phyloP scores from a whole-genome alignment of 495 filamentous ascomycete genomes.

The Talaromyces wortmannii region DNA sequence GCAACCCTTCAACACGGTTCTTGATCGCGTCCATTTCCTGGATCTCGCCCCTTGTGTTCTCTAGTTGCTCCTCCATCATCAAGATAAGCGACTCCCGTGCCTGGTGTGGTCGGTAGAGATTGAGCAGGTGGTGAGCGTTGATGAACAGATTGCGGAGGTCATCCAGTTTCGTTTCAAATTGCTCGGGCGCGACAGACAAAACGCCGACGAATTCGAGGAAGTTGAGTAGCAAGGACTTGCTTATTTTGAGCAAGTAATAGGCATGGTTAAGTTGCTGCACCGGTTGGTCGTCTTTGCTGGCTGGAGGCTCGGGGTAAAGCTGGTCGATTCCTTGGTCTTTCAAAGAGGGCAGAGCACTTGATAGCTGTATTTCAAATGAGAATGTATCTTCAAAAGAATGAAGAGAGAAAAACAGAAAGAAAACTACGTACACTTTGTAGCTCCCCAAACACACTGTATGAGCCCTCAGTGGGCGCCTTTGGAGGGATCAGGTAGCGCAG shows the following conservation, averaged over 20 bases:
- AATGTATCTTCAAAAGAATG: not conserved
- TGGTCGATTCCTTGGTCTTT: slow-evolving; percentile 62
- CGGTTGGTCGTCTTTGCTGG: slow-evolving; percentile 30
- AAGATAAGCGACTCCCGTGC: slow-evolving; percentile 82
- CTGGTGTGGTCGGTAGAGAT: slow-evolving; percentile 94
- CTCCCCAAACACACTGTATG: slow-evolving; percentile 70
- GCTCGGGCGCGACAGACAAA: slow-evolving; percentile 55
- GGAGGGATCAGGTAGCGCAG: slow-evolving; percentile 79
- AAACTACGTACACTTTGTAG: slow-evolving; percentile 46
- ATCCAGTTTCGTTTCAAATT: slow-evolving; percentile 56
- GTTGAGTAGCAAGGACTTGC: slow-evolving; percentile 75
- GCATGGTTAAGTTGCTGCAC: slow-evolving; percentile 55
- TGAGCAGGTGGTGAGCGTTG: slow-evolving; percentile 86
- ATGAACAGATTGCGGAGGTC: slow-evolving; percentile 74
- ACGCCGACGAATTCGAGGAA: slow-evolving; percentile 76
- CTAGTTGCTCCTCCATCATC: slow-evolving; percentile 87
- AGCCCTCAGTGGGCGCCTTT: slow-evolving; percentile 58
- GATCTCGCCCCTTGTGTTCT: slow-evolving; percentile 68
- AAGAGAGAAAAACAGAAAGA: not conserved
- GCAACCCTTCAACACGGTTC: slow-evolving; percentile 60
- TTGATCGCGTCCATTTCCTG: slow-evolving; percentile 65
- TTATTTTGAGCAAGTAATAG: slow-evolving; percentile 68
- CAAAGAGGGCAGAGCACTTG: slow-evolving; percentile 59
- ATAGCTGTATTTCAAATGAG: slow-evolving; percentile 22
- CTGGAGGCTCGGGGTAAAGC: slow-evolving; percentile 52